phyloP scores from a whole-genome alignment of 176 grass and related monocot genomes.

The Eremochloa ophiuroides region DNA sequence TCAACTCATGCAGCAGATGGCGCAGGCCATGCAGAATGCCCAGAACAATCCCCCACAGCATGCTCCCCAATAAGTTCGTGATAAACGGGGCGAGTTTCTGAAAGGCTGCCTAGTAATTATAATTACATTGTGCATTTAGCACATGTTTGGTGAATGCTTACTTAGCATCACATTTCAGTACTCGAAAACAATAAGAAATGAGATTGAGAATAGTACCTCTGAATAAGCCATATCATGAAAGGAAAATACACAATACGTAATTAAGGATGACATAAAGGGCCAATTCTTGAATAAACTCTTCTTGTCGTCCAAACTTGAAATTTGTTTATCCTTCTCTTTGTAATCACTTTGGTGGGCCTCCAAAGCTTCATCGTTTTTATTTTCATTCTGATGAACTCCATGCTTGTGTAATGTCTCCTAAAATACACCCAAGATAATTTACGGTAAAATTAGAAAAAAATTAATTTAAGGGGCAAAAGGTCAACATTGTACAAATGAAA shows the following conservation, averaged over 20 bases:
- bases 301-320: conserved; percentile 24
- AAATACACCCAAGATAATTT: conserved; percentile 21
- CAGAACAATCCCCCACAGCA: no score
- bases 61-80: no score
- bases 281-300: conserved; percentile 86
- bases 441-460: not conserved
- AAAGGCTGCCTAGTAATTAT: not conserved
- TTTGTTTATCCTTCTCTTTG: conserved; percentile 37
- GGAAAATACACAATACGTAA: conserved; percentile 76
- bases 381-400: conserved; percentile 12
- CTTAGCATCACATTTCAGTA: not conserved
- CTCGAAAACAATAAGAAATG: not conserved
- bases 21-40: no score
- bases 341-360: conserved; percentile 40
- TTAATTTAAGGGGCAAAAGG: not conserved
- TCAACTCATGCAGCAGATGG: no score
- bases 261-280: conserved; percentile 91
- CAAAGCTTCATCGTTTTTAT: conserved; percentile 45
- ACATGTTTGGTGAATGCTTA: not conserved
- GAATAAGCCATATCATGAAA: conserved; percentile 92
- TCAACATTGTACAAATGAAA: not conserved
- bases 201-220: conserved; percentile 37
- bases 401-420: conserved; percentile 91
- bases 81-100: no score
- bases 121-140: not conserved